These are phyloP conservation scores for Apocynum venetum DNA, from an alignment of 257 asterid species.

Conservation along the genomic window DNA sequence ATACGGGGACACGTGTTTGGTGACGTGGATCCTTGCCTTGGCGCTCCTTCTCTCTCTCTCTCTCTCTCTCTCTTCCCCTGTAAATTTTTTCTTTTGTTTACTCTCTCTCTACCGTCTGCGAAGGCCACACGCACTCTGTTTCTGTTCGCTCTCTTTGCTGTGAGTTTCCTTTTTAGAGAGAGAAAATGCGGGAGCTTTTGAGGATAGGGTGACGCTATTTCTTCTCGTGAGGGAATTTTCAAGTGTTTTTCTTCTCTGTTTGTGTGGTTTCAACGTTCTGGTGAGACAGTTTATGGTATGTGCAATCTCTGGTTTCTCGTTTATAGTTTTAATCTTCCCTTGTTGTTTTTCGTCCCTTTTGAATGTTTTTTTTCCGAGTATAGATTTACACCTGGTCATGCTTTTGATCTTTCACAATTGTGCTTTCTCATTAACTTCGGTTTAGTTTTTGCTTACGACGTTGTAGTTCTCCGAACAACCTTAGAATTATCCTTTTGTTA, in stretches of 20 bases:
- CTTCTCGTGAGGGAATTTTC: neutral
- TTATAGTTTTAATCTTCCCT: neutral
- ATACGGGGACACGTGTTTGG: constrained; percentile 61
- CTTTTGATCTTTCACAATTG: constrained; percentile 1
- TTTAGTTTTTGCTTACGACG: neutral
- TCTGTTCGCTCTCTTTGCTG: constrained; percentile 2
- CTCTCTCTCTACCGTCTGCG: constrained; percentile 44
- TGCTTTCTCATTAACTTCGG: neutral
- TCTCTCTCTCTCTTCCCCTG: neutral
- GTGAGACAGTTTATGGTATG: constrained; percentile 10
- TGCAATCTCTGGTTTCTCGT: constrained; percentile 1
- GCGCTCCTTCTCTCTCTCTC: constrained; percentile 32
- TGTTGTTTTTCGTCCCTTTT: neutral
- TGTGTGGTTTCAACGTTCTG: neutral
- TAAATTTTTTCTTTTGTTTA: constrained; percentile 4
- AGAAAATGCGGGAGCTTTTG: constrained; percentile 28
- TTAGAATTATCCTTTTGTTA: neutral
- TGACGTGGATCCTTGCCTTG: constrained; percentile 85
- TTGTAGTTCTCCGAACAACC: neutral
- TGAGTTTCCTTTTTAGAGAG: constrained; percentile 7
- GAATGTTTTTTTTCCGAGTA: neutral
- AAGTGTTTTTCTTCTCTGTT: neutral
- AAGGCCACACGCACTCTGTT: constrained; percentile 32
- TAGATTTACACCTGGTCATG: neutral
- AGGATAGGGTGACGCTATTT: constrained; percentile 1